A percentile compares a stretch with the other conserved stretches of the same genome.
phyloP scores from a whole-genome alignment of 805 yeast genomes.

The Candida adriatica region DNA sequence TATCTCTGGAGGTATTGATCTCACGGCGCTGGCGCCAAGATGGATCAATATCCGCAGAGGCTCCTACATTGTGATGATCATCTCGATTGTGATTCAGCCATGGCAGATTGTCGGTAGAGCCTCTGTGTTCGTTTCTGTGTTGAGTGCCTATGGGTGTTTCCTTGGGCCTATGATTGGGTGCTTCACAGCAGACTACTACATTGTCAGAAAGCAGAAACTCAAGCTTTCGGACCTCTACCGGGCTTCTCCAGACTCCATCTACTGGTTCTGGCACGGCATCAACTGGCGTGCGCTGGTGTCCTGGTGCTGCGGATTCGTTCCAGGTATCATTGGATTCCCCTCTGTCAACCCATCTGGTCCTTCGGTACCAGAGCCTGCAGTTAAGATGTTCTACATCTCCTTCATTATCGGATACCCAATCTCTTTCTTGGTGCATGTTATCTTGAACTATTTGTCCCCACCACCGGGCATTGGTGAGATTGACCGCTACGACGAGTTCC shows the following conservation, averaged over 20 bases:
- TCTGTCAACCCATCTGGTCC: constrained; percentile 24
- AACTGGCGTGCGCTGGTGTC: constrained; percentile 35
- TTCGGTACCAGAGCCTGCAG: constrained; percentile 19
- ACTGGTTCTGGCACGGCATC: constrained; percentile 37
- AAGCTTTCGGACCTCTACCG: constrained; percentile 36
- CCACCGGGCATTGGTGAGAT: constrained; percentile 23
- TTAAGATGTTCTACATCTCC: constrained; percentile 23
- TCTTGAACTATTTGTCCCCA: constrained; percentile 24
- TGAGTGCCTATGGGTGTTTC: constrained; percentile 28
- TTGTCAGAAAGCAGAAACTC: constrained; percentile 32
- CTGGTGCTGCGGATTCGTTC: constrained; percentile 34
- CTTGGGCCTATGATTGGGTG: constrained; percentile 39
- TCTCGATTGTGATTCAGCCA: constrained; percentile 70
- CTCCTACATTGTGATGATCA: constrained; percentile 56
- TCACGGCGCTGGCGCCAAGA: constrained; percentile 42
- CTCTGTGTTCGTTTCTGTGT: constrained; percentile 18
- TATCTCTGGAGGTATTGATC: constrained; percentile 43
- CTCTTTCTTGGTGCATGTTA: constrained; percentile 18
- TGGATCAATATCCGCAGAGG: constrained; percentile 59
- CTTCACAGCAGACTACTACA: constrained; percentile 29
- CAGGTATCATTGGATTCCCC: constrained; percentile 36
- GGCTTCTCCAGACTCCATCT: constrained; percentile 27
- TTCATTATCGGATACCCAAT: constrained; percentile 23
- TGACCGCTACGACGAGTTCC: constrained; percentile 29
- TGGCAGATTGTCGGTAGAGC: constrained; percentile 40